Evolutionary conservation across 306 rosid species (phyloP).

Genomic region (Sphenostylis stenocarpa): DNA sequence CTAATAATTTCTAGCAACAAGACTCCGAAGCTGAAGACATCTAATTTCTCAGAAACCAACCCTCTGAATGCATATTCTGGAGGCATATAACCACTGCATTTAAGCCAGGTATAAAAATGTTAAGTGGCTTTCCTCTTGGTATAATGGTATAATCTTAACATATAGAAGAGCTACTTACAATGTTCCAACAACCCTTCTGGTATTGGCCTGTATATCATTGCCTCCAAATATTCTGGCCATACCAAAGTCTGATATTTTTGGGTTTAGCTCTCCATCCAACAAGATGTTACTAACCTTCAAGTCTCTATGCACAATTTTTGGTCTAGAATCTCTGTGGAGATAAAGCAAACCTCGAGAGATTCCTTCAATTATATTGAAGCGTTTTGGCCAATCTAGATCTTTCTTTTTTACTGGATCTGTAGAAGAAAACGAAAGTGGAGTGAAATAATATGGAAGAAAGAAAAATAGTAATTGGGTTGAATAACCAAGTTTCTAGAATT

Average conservation of each 20-base stretch:
- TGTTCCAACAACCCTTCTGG: slow-evolving; percentile 37
- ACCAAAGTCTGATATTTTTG: too few species aligned
- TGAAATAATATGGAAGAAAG: not conserved
- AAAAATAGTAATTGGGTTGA: not conserved
- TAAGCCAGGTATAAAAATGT: not conserved
- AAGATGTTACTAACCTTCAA: slow-evolving; percentile 28
- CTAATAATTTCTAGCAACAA: not conserved
- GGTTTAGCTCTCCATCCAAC: slow-evolving; percentile 10
- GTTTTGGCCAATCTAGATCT: slow-evolving; percentile 25
- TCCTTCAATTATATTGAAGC: too few species aligned
- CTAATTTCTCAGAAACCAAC: slow-evolving; percentile 30
- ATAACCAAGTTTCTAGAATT: not conserved
- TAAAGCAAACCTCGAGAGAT: slow-evolving; percentile 24
- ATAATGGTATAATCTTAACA: not conserved
- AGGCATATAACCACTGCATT: slow-evolving; percentile 37
- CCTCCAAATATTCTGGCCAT: too few species aligned
- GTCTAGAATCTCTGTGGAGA: slow-evolving; percentile 28
- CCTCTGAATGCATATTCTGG: too few species aligned
- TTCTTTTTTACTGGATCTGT: not conserved
- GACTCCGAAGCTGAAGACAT: slow-evolving; percentile 27
- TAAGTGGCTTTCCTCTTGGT: not conserved
- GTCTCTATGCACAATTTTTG: slow-evolving; percentile 26
- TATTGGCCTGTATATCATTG: not conserved
- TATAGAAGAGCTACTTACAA: slow-evolving; percentile 1
- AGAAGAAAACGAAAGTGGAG: not conserved